Evolutionary conservation across 306 rosid species (phyloP), one percentile per base, ranked within the genome.

Genomic region (Cicer arietinum): DNA sequence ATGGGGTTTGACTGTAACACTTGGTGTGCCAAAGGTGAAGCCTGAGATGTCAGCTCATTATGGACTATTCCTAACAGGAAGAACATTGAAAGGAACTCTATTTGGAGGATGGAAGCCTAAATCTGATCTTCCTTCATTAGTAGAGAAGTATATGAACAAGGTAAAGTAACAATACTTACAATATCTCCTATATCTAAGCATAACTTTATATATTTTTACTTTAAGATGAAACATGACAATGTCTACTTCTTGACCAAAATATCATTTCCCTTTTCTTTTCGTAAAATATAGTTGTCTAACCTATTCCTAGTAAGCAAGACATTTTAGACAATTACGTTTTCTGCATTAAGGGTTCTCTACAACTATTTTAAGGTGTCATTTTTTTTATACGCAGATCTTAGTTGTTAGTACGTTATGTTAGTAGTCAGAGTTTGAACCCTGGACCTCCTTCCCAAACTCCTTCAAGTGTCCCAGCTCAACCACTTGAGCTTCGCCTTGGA

Each of bases 81-180:
- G 95, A 86, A 91, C 97, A 61, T 85, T 94, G 80, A 91, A 88
- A 84, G 98, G 98, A 47, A 69, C 97, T 64, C 82, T 91, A 53
- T 90, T 87, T 84, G 98, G 98, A 71, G 98, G 98, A 78, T 94
- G 97, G 98, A 94, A 81, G 84, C 98, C 98, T 42, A 94, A 94
- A 86, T 86, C 98, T 58, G 92, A 91, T 81, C 88, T 94, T 12
- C 98, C 98, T 76, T 89, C 90, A 37, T 78, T 94, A 60, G 90
- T 94, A 25, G 97, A 91, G 74, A 91, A 90, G 89, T 94, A 91
- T 79, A 69, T 73, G 16, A 89, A 85, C 53, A 94, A 94, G 97
- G 98, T 91, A 79, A 82, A 10, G 10, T 14, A 46, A 59, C 77
- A 61, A 11, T 17, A 46, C 39, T 72, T 41, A 12, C 7, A 59